A percentile compares a stretch with the other conserved stretches of the same genome.
These are phyloP conservation scores for Epichloe aotearoae DNA, from an alignment of 2,329 filamentous ascomycete genomes.

Conservation along the genomic window DNA sequence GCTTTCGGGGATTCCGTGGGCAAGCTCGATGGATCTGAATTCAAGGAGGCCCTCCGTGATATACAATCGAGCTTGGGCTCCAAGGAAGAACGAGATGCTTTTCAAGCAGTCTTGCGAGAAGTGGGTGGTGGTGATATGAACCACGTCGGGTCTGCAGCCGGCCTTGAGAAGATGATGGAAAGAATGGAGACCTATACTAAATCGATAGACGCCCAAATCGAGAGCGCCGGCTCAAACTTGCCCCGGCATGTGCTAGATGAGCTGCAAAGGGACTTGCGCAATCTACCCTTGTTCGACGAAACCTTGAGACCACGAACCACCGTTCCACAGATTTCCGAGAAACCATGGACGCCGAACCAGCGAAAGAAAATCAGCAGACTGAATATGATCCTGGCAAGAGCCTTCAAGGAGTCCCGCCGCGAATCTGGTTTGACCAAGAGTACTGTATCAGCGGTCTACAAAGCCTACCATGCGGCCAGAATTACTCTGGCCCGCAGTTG, in stretches of 20 bases:
- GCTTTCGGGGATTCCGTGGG: slow-evolving; percentile 27
- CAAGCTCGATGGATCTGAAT: slow-evolving; percentile 21
- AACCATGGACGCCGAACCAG: slow-evolving; percentile 24
- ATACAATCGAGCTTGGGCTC: slow-evolving; percentile 25
- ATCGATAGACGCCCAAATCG: slow-evolving; percentile 22
- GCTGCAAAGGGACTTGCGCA: slow-evolving; percentile 16
- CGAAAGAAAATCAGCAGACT: slow-evolving; percentile 24
- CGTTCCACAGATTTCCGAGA: slow-evolving; percentile 23
- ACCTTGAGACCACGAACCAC: slow-evolving; percentile 10
- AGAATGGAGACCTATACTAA: slow-evolving; percentile 22
- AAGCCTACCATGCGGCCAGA: slow-evolving; percentile 34
- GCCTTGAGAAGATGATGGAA: slow-evolving; percentile 22
- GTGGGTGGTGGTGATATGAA: slow-evolving; percentile 18
- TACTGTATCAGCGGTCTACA: slow-evolving; percentile 31
- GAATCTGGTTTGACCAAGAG: slow-evolving; percentile 17
- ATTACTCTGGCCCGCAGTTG: slow-evolving; percentile 31
- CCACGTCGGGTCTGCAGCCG: slow-evolving; percentile 18
- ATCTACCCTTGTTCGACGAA: slow-evolving; percentile 13
- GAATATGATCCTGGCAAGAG: slow-evolving; percentile 18
- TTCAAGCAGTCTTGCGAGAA: slow-evolving; percentile 22
- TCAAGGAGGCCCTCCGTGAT: slow-evolving; percentile 23
- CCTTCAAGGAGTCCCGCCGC: slow-evolving; percentile 16
- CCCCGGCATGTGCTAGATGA: slow-evolving; percentile 21
- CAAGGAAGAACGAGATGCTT: slow-evolving; percentile 20
- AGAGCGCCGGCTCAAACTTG: slow-evolving; percentile 17